Evolutionary conservation across 148 eudicot species (phyloP).

Genomic region (Chenopodium suecicum): DNA sequence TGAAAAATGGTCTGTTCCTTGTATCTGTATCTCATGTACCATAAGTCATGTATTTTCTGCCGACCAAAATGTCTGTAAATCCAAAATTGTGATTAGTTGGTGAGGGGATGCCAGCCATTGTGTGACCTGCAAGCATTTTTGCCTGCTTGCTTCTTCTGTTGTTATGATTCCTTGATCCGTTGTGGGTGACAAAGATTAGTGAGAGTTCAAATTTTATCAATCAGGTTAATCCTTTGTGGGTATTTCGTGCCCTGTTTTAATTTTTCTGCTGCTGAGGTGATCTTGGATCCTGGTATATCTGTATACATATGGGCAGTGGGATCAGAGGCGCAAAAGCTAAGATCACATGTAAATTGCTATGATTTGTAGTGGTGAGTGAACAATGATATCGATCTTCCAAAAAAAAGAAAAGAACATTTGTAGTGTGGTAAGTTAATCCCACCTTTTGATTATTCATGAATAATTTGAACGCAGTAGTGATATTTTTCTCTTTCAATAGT

Average conservation of each 20-base stretch:
- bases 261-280: no score
- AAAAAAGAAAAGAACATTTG: no score
- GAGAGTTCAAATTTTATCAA: not conserved
- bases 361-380: not conserved
- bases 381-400: not conserved
- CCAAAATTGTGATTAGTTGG: not conserved
- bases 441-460: no score
- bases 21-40: slow-evolving; percentile 22
- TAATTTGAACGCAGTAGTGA: no score
- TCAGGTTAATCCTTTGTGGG: no score
- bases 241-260: no score
- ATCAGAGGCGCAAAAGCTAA: no score
- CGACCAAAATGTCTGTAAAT: slow-evolving; percentile 8
- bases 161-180: not conserved
- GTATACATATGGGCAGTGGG: no score
- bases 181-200: not conserved
- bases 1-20: slow-evolving; percentile 10
- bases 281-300: not conserved
- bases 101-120: not conserved
- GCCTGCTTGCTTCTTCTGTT: not conserved
- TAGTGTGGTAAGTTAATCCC: no score
- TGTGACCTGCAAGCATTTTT: not conserved
- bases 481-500: no score
- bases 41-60: slow-evolving; percentile 12
- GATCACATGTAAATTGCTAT: not conserved